Evolutionary conservation across 495 filamentous ascomycete genomes (phyloP).

Genomic region (Rostrohypoxylon terebratum): DNA sequence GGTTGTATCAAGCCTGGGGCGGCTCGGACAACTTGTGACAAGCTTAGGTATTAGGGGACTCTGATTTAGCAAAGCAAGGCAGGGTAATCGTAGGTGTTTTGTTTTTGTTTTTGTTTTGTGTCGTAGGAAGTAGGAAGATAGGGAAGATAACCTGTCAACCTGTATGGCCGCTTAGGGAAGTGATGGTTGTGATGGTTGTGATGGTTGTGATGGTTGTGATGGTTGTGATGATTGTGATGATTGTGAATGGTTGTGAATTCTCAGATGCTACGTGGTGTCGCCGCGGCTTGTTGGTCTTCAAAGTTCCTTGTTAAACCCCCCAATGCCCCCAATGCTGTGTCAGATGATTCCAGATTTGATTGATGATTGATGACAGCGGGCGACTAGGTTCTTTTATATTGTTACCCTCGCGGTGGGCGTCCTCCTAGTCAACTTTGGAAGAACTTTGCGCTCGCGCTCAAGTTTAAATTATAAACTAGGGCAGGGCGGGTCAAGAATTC

Average conservation of each 20-base stretch:
- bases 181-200: too few species aligned
- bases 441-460: not conserved
- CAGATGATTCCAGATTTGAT: constrained; percentile 36
- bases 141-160: too few species aligned
- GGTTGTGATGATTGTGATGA: too few species aligned
- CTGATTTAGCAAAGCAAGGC: too few species aligned
- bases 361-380: constrained; percentile 8
- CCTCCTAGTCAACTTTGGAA: not conserved
- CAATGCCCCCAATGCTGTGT: constrained; percentile 14
- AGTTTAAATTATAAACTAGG: too few species aligned
- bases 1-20: constrained; percentile 26
- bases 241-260: constrained; percentile 9
- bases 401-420: not conserved
- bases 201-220: too few species aligned
- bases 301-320: not conserved
- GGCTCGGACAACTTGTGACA: constrained; percentile 26
- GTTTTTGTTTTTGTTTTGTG: not conserved
- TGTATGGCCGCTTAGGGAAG: too few species aligned
- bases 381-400: not conserved
- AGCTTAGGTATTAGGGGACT: constrained; percentile 28
- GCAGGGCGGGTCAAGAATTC: not conserved
- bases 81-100: too few species aligned
- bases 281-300: constrained; percentile 9
- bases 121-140: too few species aligned
- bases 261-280: constrained; percentile 26